Base-by-base conservation (phyloP, 2,329 filamentous ascomycete species). In the Xylaria sp. region DNA sequence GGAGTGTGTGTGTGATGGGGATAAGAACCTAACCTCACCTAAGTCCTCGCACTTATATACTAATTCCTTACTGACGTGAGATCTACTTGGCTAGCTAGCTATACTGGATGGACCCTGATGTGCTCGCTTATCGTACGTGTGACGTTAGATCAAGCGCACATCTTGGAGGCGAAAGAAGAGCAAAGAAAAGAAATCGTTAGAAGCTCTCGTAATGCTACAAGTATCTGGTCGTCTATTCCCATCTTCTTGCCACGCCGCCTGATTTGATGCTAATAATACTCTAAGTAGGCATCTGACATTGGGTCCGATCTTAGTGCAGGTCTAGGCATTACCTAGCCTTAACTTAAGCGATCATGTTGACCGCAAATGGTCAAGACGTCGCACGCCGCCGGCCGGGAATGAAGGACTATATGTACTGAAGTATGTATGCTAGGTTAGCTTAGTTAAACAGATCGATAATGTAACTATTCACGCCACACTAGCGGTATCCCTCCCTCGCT, bases 201-300 rank as follows among this genome's bases (percentile, higher is more conserved):
- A 41, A 13, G 6, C n/a, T 15, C 52, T 37, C 52, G 10, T 41
- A 39, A 23, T 39, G 18, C 15, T n/a, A 37, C 34, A 10, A 1
- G 10, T 58, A 10, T 0, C 13, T 37, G 18, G 37, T 55, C 15
- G 28, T 37, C 20, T 46, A 46, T 25, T 50, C 28, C 56, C 34
- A 23, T 60, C 44, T 23, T 37, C 23, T 59, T 2, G 25, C 39
- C 23, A 46, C 56, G 44, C 44, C 57, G 41, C 57, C n/a, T 8
- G 46, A 37, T 9, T 46, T 52, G 59, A 9, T 62, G 20, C 59
- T 62, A 62, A 62, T 62, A 62, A 62, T 62, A 62, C 41, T 25
- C 18, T 18, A 18, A 34, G 18, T 20, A 31, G 15, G 18, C 20
- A 60, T 60, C 28, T 60, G 44, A 60, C 57, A 37, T 6, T 50